These are phyloP conservation scores for Phytophthora lateralis DNA, from an alignment of 352 stramenopile species.

Conservation along the genomic window DNA sequence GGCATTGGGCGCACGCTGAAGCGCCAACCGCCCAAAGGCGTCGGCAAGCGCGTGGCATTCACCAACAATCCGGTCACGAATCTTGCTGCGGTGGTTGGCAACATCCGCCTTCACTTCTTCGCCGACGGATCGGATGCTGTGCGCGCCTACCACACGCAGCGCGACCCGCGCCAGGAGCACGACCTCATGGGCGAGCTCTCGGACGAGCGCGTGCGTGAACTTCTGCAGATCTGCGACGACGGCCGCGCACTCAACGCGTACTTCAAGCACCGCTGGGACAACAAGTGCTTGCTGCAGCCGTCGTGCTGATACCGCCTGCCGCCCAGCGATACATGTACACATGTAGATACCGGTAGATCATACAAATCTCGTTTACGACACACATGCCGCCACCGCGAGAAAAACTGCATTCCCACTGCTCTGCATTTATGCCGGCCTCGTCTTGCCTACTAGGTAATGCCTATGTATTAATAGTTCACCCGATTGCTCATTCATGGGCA, in stretches of 20 bases:
- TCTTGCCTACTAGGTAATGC: too few species aligned
- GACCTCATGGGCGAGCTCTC: slow-evolving; percentile 54
- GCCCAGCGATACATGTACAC: not conserved
- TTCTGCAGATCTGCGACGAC: slow-evolving; percentile 46
- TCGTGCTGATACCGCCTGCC: slow-evolving; percentile 17
- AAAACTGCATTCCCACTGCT: not conserved
- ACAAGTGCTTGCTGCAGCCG: slow-evolving; percentile 45
- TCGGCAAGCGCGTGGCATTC: slow-evolving; percentile 43
- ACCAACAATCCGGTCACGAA: slow-evolving; percentile 66
- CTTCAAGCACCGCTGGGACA: slow-evolving; percentile 55
- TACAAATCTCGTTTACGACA: not conserved
- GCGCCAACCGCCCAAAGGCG: slow-evolving; percentile 37
- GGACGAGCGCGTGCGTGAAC: slow-evolving; percentile 28
- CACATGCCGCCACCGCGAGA: not conserved
- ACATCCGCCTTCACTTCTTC: slow-evolving; percentile 64
- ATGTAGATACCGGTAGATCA: not conserved
- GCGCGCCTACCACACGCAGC: slow-evolving; percentile 52
- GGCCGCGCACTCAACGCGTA: slow-evolving; percentile 51
- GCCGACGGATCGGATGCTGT: slow-evolving; percentile 52
- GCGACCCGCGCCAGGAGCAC: slow-evolving; percentile 44
- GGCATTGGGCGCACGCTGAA: slow-evolving; percentile 67
- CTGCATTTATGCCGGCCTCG: not conserved
- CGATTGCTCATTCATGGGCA: not conserved
- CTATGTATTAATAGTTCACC: too few species aligned
- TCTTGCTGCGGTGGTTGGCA: slow-evolving; percentile 53